These are phyloP conservation scores for Arthrobotrys entomopaga DNA, from an alignment of 2,329 filamentous ascomycete genomes.

Conservation along the genomic window DNA sequence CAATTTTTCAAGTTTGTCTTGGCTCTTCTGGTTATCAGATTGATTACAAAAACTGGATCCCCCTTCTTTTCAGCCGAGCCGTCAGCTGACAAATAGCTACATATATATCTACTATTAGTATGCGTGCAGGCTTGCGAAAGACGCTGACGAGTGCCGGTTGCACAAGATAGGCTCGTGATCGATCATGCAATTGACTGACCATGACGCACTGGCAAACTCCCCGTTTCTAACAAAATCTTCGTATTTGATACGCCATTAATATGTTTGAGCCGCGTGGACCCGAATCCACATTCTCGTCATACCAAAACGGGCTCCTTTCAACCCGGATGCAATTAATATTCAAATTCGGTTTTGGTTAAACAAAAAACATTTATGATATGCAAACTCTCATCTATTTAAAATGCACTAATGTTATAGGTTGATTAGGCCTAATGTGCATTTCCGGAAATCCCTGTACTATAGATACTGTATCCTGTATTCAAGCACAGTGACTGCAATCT, in stretches of 20 bases:
- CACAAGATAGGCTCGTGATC: constrained; percentile 47
- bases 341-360: too few species aligned
- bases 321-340: not conserved
- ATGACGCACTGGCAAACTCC: constrained; percentile 21
- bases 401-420: too few species aligned
- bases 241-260: not conserved
- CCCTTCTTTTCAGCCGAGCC: constrained; percentile 7
- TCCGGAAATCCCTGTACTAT: too few species aligned
- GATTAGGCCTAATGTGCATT: too few species aligned
- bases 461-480: too few species aligned
- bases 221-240: not conserved
- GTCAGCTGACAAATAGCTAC: constrained; percentile 41
- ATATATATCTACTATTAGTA: too few species aligned
- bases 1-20: constrained; percentile 30
- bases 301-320: too few species aligned
- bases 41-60: too few species aligned
- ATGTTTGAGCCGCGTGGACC: not conserved
- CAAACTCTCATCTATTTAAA: not conserved
- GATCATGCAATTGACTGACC: constrained; percentile 44
- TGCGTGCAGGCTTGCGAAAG: not conserved
- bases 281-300: not conserved
- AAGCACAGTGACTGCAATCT: too few species aligned
- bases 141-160: constrained; percentile 35
- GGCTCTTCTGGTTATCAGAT: constrained; percentile 41
- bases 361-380: too few species aligned